Conservation (phyloP, 1,139 yeast species). For the Candida dubliniensis region DNA sequence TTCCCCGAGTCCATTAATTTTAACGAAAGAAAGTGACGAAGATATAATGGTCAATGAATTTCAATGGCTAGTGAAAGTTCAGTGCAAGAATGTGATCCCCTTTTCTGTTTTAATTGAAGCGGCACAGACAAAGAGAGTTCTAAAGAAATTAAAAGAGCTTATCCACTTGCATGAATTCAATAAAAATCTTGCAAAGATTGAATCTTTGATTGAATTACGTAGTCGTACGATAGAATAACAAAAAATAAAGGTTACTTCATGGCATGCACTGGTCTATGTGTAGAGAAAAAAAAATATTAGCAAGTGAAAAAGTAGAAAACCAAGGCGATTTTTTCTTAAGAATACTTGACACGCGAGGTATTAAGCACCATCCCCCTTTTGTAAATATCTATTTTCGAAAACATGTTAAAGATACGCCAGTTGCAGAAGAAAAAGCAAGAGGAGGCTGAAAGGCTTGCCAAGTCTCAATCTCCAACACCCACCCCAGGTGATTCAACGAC, state of each 20-base stretch:
- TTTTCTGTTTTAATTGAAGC: constrained; percentile 8
- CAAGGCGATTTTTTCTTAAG: background rate
- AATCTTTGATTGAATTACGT: too few species aligned
- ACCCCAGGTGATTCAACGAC: constrained; percentile 6
- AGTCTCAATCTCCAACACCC: constrained; percentile 9
- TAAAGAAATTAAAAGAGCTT: background rate
- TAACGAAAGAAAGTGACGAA: background rate
- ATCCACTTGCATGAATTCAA: too few species aligned
- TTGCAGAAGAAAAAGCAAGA: constrained; percentile 59
- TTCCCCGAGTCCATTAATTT: background rate
- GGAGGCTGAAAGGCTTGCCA: constrained; percentile 30
- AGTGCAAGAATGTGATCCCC: constrained; percentile 15
- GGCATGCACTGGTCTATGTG: too few species aligned
- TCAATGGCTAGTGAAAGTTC: constrained; percentile 16
- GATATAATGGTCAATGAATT: constrained; percentile 10
- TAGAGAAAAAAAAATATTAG: too few species aligned
- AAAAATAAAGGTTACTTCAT: too few species aligned
- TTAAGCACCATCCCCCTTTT: too few species aligned
- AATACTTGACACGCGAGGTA: too few species aligned
- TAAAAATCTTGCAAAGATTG: too few species aligned
- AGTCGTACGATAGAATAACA: too few species aligned
- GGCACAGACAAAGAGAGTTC: background rate
- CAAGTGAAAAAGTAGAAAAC: too few species aligned
- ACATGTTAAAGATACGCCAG: constrained; percentile 55
- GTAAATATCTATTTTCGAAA: too few species aligned